A percentile compares a stretch with the other conserved stretches of the same genome.
phyloP scores from a whole-genome alignment of 495 filamentous ascomycete species.

The Neurospora africana region DNA sequence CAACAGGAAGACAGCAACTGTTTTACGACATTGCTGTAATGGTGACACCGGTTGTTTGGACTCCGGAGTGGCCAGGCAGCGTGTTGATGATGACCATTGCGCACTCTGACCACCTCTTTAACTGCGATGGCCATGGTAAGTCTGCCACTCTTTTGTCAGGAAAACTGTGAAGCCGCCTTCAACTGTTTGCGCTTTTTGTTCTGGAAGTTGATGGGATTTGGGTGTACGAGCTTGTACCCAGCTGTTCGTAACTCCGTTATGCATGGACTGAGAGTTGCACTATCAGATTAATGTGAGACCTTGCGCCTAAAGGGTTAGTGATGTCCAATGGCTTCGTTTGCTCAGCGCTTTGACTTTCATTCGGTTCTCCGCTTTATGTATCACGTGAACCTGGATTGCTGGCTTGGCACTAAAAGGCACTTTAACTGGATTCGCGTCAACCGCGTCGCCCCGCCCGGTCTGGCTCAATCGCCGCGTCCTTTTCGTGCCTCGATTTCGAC shows the following conservation, averaged over 20 bases:
- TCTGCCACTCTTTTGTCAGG: background rate
- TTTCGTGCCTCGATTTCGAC: conserved; percentile 19
- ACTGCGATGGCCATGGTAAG: background rate
- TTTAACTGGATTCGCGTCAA: conserved; percentile 19
- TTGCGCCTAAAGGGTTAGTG: background rate
- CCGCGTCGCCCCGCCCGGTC: conserved; percentile 12
- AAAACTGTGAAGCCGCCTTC: background rate
- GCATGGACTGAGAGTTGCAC: background rate
- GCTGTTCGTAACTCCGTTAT: background rate
- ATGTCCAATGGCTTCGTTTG: background rate
- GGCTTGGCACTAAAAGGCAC: conserved; percentile 6
- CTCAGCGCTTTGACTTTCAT: background rate
- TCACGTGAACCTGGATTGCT: background rate
- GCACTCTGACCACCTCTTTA: background rate
- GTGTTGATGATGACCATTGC: background rate
- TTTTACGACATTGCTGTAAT: background rate
- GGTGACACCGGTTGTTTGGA: background rate
- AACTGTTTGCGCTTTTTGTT: background rate
- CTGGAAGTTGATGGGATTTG: background rate
- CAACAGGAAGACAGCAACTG: background rate
- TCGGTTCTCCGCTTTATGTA: background rate
- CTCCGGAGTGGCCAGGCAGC: background rate
- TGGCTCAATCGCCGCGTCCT: conserved; percentile 16
- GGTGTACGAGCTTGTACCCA: background rate
- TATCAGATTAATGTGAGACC: background rate